phyloP scores from a whole-genome alignment of 352 stramenopile species.

The Phytophthora hibernalis region DNA sequence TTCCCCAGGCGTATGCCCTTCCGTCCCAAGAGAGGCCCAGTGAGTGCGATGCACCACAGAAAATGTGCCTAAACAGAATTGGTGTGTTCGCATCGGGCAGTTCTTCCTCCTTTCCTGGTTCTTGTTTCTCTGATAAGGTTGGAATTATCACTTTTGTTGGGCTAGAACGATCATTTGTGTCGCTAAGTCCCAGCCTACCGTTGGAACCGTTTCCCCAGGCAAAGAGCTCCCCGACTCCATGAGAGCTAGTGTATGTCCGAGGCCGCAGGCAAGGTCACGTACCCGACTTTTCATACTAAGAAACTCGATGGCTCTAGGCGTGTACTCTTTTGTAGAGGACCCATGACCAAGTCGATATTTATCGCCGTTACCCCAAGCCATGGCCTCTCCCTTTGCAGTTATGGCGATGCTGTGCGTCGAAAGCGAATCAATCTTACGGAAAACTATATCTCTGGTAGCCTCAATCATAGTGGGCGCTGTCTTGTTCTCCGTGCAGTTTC shows the following conservation, averaged over 20 bases:
- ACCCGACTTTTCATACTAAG: constrained; percentile 68
- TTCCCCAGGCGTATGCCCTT: constrained; percentile 71
- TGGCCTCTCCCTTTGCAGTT: constrained; percentile 64
- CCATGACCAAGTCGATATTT: constrained; percentile 85
- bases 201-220: constrained; percentile 90
- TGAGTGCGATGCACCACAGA: constrained; percentile 82
- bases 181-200: constrained; percentile 78
- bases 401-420: constrained; percentile 86
- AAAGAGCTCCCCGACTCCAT: constrained; percentile 70
- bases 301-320: constrained; percentile 64
- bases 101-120: constrained; percentile 1
- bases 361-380: constrained; percentile 87
- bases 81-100: not conserved
- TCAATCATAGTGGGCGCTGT: constrained; percentile 64
- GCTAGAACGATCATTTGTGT: constrained; percentile 73
- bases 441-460: constrained; percentile 54
- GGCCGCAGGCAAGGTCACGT: constrained; percentile 62
- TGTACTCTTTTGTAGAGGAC: constrained; percentile 77
- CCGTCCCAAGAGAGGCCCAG: constrained; percentile 69
- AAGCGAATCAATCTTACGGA: constrained; percentile 81
- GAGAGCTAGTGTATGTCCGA: constrained; percentile 73
- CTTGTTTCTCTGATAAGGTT: constrained; percentile 1
- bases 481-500: constrained; percentile 89
- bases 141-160: constrained; percentile 46
- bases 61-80: constrained; percentile 51